A percentile compares a stretch with the other conserved stretches of the same genome.
These are phyloP conservation scores for Termitomyces sp. DNA, from an alignment of 768 basidiomycete genomes.

Conservation along the genomic window DNA sequence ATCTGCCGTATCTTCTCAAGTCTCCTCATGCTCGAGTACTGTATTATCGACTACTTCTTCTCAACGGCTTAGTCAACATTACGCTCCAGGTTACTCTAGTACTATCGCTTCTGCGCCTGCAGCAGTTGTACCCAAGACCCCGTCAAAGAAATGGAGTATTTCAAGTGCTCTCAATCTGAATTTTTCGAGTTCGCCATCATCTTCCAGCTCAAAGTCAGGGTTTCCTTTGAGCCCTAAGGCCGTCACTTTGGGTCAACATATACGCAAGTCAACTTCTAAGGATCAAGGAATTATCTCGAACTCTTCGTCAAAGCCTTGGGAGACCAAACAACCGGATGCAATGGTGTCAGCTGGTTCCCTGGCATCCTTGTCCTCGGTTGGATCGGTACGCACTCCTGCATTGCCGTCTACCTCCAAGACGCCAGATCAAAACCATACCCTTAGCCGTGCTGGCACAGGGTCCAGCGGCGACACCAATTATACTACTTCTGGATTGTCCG, in stretches of 20 bases:
- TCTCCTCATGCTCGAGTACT: slow-evolving; percentile 33
- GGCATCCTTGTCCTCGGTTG: slow-evolving; percentile 66
- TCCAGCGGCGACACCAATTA: slow-evolving; percentile 72
- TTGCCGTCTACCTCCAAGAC: slow-evolving; percentile 53
- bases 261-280: slow-evolving; percentile 65
- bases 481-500: slow-evolving; percentile 46
- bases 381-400: slow-evolving; percentile 51
- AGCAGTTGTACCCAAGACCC: slow-evolving; percentile 58
- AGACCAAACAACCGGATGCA: slow-evolving; percentile 64
- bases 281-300: slow-evolving; percentile 49
- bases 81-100: slow-evolving; percentile 26
- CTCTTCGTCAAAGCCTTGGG: slow-evolving; percentile 47
- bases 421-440: slow-evolving; percentile 50
- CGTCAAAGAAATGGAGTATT: slow-evolving; percentile 97
- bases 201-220: slow-evolving; percentile 47
- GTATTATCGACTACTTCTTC: slow-evolving; percentile 20
- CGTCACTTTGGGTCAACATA: slow-evolving; percentile 59
- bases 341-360: slow-evolving; percentile 78
- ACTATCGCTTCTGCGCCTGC: slow-evolving; percentile 35
- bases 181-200: slow-evolving; percentile 60
- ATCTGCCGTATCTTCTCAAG: slow-evolving; percentile 46
- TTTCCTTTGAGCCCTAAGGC: slow-evolving; percentile 65
- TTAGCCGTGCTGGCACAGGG: slow-evolving; percentile 68
- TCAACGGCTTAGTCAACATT: slow-evolving; percentile 35
- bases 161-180: slow-evolving; percentile 80